Base-by-base conservation (phyloP, 202 grass and related monocot genomes). In the Carex arenaria region DNA sequence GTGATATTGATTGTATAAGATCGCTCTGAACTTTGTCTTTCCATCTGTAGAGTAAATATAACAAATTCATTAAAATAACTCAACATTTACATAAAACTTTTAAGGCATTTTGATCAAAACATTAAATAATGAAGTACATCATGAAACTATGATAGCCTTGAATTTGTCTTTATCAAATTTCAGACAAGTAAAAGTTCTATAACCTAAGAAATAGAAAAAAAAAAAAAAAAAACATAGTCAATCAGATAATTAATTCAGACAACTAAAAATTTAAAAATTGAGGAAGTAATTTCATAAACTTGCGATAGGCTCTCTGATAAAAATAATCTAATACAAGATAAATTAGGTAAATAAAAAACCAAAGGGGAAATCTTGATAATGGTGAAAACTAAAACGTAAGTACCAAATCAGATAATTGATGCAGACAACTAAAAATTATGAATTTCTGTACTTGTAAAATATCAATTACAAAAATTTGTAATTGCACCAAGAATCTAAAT, bases 1-100 rank as follows among this genome's bases (percentile, higher is more conserved):
- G 14, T 61, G 47, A 89, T 89, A 28, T 82, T 83, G 19, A 85
- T 89, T 32, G 80, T 85, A 47, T 89, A 68, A 67, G 87, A 89
- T 36, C 30, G 51, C 23, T 56, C 7, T 4, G 72, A 2, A 12
- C 3, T 55, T 9, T 55, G 13, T 57, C 28, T 52, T 32, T 77
- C 72, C 72, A 77, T 77, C 72, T 57, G 52, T 47, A 54, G 1
- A 74, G 0, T 54, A 54, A 12, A 54, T 3, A 55, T 32, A 32
- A 54, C 11, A 17, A 72, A 23, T 26, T 56, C 26, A 76, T 5
- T 31, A 6, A 76, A 57, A 77, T 40, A 77, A 56, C 51, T 56
- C 14, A 55, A 77, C 3, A 56, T 34, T 32, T 76, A 18, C 32
- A 32, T 32, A 32, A 32, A 32, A 32, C 32, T 31, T 17, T 31